Evolutionary conservation across 1,284 basidiomycete genomes (phyloP), one percentile per base, ranked within the genome.

Genomic region (Rhodotorula sp.): DNA sequence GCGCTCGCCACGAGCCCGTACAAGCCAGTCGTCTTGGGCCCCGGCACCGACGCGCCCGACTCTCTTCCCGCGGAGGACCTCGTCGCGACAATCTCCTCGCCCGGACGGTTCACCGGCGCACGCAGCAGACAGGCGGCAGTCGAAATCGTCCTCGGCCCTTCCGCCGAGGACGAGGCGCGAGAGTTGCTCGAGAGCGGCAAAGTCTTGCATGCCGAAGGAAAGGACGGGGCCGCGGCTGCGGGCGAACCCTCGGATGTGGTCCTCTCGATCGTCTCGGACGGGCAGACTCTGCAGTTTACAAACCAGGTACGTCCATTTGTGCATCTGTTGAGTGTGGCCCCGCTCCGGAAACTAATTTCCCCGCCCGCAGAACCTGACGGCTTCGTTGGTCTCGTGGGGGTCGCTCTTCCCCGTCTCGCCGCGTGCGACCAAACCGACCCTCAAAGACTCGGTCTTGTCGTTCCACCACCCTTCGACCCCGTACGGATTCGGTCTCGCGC

Each of bases 391-490:
- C 26, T 59, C 74, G 28, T 76, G 72, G 70, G 54, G 61, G 7
- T 61, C 72, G 7, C 65, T 76, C 21, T 76, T 76, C 60, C 74
- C 72, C 12, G 56, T 48, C 6, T 68, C 74, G 14, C 70, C 72
- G 8, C 47, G 47, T 2, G 23, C 72, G 10, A 67, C 66, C 2
- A 59, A 60, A 23, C 72, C 72, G 21, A 70, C 74, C 2, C 31
- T 69, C 47, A 60, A 60, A 19, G 74, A 76, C 64, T 50, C 47
- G 10, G 50, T 71, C 55, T 34, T 72, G 59, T 57, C 61, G 2
- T 66, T 76, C 55, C 74, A 76, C 66, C 72, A 76, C 68, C 72
- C 74, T 7, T 62, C 69, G 3, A 71, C 72, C 0, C 68, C 72
- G 28, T 66, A 68, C 64, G 74, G 74, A 3, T 34, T 76, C 64